Conservation (phyloP, 2,329 filamentous ascomycete genomes). For the Trichophyton verrucosum region DNA sequence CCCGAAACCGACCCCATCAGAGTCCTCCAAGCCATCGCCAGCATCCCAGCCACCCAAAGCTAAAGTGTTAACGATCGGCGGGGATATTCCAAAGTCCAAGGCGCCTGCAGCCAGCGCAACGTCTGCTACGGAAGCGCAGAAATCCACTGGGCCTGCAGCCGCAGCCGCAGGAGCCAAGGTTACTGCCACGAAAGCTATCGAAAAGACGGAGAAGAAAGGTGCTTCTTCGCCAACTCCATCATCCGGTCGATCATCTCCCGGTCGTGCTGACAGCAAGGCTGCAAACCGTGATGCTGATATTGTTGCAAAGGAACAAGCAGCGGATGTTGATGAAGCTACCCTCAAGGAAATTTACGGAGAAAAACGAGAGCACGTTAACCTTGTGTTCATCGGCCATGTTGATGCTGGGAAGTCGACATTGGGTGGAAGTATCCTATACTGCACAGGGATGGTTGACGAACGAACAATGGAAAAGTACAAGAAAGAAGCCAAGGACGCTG, state of each 20-base stretch:
- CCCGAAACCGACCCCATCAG: constrained; percentile 34
- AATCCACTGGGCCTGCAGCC: constrained; percentile 40
- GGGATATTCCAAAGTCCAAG: constrained; percentile 52
- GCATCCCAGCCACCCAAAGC: constrained; percentile 39
- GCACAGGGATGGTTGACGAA: constrained; percentile 98
- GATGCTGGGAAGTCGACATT: constrained; percentile 97
- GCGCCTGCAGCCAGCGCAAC: constrained; percentile 56
- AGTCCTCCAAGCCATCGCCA: constrained; percentile 34
- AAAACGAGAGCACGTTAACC: constrained; percentile 64
- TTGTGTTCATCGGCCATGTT: constrained; percentile 96
- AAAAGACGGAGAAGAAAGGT: constrained; percentile 68
- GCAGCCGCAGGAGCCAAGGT: constrained; percentile 61
- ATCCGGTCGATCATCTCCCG: constrained; percentile 71
- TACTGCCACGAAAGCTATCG: constrained; percentile 77
- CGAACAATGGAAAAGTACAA: constrained; percentile 98
- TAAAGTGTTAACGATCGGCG: constrained; percentile 50
- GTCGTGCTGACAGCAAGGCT: constrained; percentile 44
- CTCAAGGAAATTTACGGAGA: constrained; percentile 92
- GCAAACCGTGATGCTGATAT: constrained; percentile 62
- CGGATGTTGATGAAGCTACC: constrained; percentile 69
- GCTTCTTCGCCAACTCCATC: constrained; percentile 62
- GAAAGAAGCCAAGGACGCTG: constrained; percentile 87
- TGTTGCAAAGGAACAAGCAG: constrained; percentile 68
- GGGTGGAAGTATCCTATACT: constrained; percentile 83
- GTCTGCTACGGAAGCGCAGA: constrained; percentile 33